Evolutionary conservation across 306 rosid species (phyloP).

Genomic region (Malus fusca): DNA sequence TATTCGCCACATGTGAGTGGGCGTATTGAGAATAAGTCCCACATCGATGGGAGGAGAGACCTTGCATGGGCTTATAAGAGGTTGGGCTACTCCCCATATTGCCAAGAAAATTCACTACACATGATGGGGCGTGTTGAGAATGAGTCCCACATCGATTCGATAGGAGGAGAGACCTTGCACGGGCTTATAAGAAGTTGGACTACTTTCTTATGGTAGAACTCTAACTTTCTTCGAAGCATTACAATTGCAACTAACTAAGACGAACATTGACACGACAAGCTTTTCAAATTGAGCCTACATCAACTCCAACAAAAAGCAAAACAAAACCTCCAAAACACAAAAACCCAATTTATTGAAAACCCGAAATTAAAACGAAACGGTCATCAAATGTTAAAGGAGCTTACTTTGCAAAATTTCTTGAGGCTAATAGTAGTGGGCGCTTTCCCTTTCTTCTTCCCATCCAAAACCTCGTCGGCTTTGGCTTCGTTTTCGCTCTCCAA

Average conservation of each 20-base stretch:
- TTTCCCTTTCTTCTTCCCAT: slow-evolving; percentile 49
- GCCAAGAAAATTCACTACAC: too few relatives aligned
- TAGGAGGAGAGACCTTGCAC: too few relatives aligned
- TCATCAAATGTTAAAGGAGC: background rate
- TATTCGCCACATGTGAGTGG: fast-evolving
- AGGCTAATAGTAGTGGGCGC: slow-evolving; percentile 51
- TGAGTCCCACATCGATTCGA: too few relatives aligned
- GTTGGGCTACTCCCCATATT: too few relatives aligned
- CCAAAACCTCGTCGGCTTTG: slow-evolving; percentile 32
- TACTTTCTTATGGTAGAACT: too few relatives aligned
- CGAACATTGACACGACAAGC: background rate
- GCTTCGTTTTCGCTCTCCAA: slow-evolving; percentile 14
- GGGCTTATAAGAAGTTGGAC: too few relatives aligned
- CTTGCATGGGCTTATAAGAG: too few relatives aligned
- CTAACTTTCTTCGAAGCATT: background rate
- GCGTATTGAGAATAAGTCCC: too few relatives aligned
- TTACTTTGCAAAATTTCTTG: slow-evolving; percentile 83
- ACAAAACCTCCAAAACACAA: background rate
- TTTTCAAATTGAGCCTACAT: slow-evolving; percentile 26
- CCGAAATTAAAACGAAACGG: background rate
- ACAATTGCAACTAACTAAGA: background rate
- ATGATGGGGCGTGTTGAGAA: too few relatives aligned
- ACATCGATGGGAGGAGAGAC: too few relatives aligned
- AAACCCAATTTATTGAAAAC: background rate
- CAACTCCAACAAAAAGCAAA: background rate